These are phyloP conservation scores for Phanerochaete sordida DNA, from an alignment of 768 basidiomycete genomes.

Conservation along the genomic window DNA sequence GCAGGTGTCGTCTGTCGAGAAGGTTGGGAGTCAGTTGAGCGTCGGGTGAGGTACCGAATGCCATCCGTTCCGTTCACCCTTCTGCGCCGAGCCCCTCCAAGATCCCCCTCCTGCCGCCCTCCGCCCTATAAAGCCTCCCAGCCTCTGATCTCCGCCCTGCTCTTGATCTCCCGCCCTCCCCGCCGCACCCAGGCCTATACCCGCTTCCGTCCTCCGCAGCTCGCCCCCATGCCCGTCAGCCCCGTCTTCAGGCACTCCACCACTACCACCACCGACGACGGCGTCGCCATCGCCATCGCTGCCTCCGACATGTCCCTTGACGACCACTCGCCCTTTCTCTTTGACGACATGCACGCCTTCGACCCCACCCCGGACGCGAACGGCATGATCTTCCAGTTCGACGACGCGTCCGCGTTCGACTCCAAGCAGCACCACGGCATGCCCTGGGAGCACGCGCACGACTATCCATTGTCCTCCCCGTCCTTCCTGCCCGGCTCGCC, in stretches of 20 bases:
- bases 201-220: constrained; percentile 7
- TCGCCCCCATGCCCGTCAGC: constrained; percentile 38
- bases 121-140: constrained; percentile 35
- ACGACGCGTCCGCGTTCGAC: constrained; percentile 35
- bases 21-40: constrained; percentile 21
- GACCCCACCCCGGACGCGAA: constrained; percentile 40
- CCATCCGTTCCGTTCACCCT: constrained; percentile 30
- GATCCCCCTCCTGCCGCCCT: constrained; percentile 18
- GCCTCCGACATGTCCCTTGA: constrained; percentile 24
- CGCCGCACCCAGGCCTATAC: constrained; percentile 23
- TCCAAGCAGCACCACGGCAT: constrained; percentile 22
- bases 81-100: constrained; percentile 38
- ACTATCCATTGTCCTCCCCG: constrained; percentile 35
- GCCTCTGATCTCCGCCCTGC: constrained; percentile 20
- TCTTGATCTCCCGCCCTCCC: constrained; percentile 19
- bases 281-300: constrained; percentile 21
- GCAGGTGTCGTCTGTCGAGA: not conserved
- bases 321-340: constrained; percentile 26
- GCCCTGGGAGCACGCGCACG: constrained; percentile 38
- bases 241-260: constrained; percentile 34
- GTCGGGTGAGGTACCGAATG: constrained; percentile 42
- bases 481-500: constrained; percentile 35
- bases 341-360: constrained; percentile 27
- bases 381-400: constrained; percentile 60
- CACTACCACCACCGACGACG: constrained; percentile 30